Percentiles rank a stretch among this genome's conserved stretches.
Conservation (phyloP, 352 stramenopile species). For the Pythium myriotylum region DNA sequence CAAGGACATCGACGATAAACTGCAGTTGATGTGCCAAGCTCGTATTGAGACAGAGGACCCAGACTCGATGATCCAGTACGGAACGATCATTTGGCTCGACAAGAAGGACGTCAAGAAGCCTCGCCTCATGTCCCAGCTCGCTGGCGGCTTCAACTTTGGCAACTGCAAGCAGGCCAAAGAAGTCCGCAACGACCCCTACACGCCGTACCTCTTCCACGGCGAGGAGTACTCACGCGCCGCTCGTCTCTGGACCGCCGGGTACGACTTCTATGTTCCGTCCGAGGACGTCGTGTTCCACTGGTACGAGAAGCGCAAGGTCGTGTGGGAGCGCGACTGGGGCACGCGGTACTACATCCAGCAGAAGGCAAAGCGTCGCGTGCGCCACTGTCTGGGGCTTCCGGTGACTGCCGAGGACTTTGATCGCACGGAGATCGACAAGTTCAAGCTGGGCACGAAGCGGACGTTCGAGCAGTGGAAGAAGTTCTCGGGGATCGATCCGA, state of each 20-base stretch:
- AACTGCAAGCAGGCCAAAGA: conserved; percentile 68
- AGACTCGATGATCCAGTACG: conserved; percentile 82
- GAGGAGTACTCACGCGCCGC: conserved; percentile 83
- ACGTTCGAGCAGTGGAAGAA: conserved; percentile 79
- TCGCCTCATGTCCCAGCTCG: conserved; percentile 76
- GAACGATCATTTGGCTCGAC: conserved; percentile 61
- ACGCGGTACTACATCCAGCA: conserved; percentile 71
- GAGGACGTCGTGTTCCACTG: conserved; percentile 81
- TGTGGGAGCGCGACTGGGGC: conserved; percentile 82
- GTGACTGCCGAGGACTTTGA: conserved; percentile 76
- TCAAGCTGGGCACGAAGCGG: conserved; percentile 68
- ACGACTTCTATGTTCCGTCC: conserved; percentile 79
- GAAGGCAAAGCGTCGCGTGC: conserved; percentile 72
- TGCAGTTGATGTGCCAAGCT: conserved; percentile 80
- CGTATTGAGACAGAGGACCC: conserved; percentile 71
- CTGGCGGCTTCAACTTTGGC: conserved; percentile 84
- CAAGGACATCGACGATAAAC: conserved; percentile 51
- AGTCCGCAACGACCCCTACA: conserved; percentile 81
- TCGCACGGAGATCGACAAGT: conserved; percentile 74
- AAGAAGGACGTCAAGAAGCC: conserved; percentile 75
- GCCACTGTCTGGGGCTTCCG: conserved; percentile 57
- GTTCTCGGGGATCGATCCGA: conserved; percentile 76
- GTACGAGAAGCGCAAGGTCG: conserved; percentile 82
- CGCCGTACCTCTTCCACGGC: conserved; percentile 78
- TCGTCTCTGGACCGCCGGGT: conserved; percentile 76